A percentile compares a stretch with the other conserved stretches of the same genome.
These are phyloP conservation scores for Nymphaea thermarum DNA, from an alignment of 164 flowering plant genomes.

Conservation along the genomic window DNA sequence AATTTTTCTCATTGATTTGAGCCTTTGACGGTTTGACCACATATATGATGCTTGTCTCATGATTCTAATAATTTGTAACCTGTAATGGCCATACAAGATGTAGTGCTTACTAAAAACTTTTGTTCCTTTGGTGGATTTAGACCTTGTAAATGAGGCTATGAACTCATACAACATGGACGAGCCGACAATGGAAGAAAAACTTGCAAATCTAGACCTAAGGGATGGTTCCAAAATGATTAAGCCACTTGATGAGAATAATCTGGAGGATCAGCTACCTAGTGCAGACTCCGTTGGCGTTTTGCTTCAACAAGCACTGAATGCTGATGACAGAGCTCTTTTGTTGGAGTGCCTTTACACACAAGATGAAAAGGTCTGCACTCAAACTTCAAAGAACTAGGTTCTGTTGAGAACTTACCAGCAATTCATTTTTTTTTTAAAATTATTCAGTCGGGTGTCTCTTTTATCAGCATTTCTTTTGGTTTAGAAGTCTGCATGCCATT, in stretches of 20 bases:
- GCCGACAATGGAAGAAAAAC: constrained; percentile 92
- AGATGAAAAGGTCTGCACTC: constrained; percentile 56
- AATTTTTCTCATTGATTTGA: no score
- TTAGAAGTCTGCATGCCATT: no score
- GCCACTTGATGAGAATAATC: constrained; percentile 17
- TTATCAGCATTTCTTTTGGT: no score
- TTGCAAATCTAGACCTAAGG: constrained; percentile 37
- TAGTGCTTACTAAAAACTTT: no score
- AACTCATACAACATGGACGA: constrained; percentile 39
- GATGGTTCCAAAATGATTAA: constrained; percentile 9
- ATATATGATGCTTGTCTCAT: no score
- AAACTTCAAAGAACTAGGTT: not conserved
- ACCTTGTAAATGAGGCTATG: constrained; percentile 9
- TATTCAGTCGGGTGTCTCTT: no score
- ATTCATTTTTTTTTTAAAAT: not conserved
- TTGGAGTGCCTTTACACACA: constrained; percentile 70
- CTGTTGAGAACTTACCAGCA: not conserved
- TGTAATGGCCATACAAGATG: no score
- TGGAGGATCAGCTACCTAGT: constrained; percentile 49
- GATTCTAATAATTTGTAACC: no score
- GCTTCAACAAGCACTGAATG: constrained; percentile 83
- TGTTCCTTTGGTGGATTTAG: no score
- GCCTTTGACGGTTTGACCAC: no score
- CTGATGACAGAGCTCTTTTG: constrained; percentile 72
- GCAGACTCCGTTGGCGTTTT: constrained; percentile 86